Evolutionary conservation across 2,329 filamentous ascomycete genomes (phyloP), one percentile per base, ranked within the genome.

Genomic region (Myriangium duriaei): DNA sequence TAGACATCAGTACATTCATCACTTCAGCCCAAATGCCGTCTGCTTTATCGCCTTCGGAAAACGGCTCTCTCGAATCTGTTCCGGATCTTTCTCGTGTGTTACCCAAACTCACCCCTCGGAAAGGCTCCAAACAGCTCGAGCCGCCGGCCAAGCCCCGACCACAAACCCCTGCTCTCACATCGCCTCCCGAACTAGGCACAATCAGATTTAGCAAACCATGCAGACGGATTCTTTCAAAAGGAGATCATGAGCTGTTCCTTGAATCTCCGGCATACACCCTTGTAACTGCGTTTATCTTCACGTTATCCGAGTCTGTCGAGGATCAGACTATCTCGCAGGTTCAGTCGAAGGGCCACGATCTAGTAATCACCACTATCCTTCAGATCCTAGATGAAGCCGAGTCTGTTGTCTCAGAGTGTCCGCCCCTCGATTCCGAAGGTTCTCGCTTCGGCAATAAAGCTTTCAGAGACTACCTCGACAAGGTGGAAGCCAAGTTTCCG

Each of bases 381-480:
- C 53, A 59, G 11, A 74, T 95, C 13, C 68, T 98, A 9, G 70
- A 79, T 21, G 70, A 78, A 38, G 74, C 81, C 6, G 76, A 84
- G 37, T 58, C 64, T 4, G 66, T 88, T 1, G 69, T 93, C 4
- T 62, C 68, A 11, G 63, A 70, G 36, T 78, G 80, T 37, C 91
- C 91, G 1, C 79, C 91, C 1, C 71, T 88, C 48, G 86, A 96
- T 46, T 82, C 87, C 32, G 80, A 76, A 18, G 86, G 86, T 32
- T 94, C 86, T 6, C 74, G 91, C 16, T 98, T 98, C 57, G 92
- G 91, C 32, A 98, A 98, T 62, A 87, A 86, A 48, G 76, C 81
- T 2, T 98, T 98, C 62, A 76, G 85, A 34, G 70, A 73, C 41
- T 87, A 92, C 51, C 71, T 95, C 40, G 81, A 84, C 55, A 72